phyloP scores from a whole-genome alignment of 306 rosid genomes.

The Castanea mollissima region DNA sequence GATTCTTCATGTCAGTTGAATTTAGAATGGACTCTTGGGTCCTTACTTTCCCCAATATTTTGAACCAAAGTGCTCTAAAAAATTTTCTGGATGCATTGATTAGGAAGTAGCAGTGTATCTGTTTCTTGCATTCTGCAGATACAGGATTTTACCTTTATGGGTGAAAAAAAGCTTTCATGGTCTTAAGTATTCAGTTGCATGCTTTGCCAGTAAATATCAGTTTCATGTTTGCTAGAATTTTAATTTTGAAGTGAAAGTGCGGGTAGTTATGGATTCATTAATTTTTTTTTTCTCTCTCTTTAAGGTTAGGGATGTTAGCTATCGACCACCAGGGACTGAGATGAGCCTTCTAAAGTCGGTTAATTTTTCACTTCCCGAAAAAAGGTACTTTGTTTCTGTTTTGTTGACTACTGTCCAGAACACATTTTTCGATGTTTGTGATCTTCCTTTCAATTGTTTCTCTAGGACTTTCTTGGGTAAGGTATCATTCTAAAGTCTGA shows the following conservation, averaged over 20 bases:
- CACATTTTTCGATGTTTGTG: not conserved
- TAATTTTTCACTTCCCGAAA: constrained; percentile 77
- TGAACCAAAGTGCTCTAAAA: not conserved
- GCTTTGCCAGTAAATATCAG: not conserved
- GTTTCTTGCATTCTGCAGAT: not conserved
- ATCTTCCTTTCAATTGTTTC: constrained; percentile 6
- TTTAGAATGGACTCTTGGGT: not conserved
- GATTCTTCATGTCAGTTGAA: not conserved
- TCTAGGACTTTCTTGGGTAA: not conserved
- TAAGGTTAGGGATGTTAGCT: constrained; percentile 75
- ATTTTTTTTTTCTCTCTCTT: not conserved
- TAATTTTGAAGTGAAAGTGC: not conserved
- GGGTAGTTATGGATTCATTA: constrained; percentile 1
- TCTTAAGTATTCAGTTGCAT: constrained; percentile 2
- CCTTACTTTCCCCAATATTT: not conserved
- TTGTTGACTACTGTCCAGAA: not conserved
- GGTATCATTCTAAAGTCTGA: not conserved
- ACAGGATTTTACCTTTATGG: not conserved
- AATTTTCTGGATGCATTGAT: not conserved
- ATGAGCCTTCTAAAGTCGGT: constrained; percentile 60
- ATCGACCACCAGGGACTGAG: constrained; percentile 88
- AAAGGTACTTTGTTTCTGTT: constrained; percentile 42
- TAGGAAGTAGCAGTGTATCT: not conserved
- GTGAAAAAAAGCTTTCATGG: not conserved
- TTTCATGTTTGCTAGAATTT: not conserved